Percentiles rank a stretch among this genome's conserved stretches.
Conservation (phyloP, 306 rosid genomes). For the Rubus idaeus region DNA sequence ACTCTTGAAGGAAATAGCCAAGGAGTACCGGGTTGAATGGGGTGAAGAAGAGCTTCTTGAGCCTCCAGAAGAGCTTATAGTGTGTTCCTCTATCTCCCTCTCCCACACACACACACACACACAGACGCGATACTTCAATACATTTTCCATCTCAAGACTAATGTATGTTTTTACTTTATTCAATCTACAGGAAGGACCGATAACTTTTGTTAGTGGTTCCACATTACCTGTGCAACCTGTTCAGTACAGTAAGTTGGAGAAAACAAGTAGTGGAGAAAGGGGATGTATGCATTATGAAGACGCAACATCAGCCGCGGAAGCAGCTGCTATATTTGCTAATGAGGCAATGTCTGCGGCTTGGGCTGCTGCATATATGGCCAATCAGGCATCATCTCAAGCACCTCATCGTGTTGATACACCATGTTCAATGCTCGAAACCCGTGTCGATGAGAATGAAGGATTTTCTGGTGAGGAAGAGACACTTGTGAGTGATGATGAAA, state of each 20-base stretch:
- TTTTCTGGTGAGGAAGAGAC: not conserved
- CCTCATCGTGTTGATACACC: not conserved
- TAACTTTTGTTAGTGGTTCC: constrained; percentile 60
- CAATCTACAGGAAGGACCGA: constrained; percentile 62
- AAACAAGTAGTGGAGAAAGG: constrained; percentile 31
- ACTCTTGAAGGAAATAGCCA: constrained; percentile 86
- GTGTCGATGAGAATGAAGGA: not conserved
- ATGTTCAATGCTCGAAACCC: not conserved
- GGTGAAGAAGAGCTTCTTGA: constrained; percentile 80
- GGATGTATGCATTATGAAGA: constrained; percentile 41
- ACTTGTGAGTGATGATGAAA: not conserved
- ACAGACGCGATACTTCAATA: not conserved
- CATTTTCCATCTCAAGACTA: constrained; percentile 5
- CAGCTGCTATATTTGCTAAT: constrained; percentile 79
- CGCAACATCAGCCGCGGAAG: constrained; percentile 74
- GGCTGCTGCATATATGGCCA: constrained; percentile 79
- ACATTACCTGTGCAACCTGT: constrained; percentile 47
- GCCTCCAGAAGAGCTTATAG: constrained; percentile 79
- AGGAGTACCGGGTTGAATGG: constrained; percentile 76
- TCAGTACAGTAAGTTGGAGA: constrained; percentile 32
- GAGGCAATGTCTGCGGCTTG: constrained; percentile 87
- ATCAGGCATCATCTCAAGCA: constrained; percentile 25
- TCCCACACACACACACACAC: not conserved
- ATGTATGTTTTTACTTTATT: not conserved
- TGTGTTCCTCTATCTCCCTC: constrained; percentile 31